A percentile compares a stretch with the other conserved stretches of the same genome.
Conservation (phyloP, 208 protist species). For the Blastocrithidia nonstop region DNA sequence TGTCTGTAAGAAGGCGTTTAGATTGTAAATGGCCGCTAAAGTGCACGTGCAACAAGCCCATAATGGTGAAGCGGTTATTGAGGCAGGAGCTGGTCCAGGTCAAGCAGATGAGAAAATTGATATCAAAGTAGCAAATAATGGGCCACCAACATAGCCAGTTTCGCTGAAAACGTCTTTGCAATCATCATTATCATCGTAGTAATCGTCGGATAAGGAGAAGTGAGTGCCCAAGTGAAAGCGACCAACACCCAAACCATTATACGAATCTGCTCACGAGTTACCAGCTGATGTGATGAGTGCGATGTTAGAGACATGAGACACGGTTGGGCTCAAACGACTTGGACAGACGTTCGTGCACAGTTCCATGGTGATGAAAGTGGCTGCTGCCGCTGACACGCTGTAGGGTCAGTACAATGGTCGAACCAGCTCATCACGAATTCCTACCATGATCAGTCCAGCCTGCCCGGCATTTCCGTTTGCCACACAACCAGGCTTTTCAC, state of each 20-base stretch:
- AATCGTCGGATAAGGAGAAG: constrained; percentile 17
- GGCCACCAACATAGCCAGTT: too few relatives aligned
- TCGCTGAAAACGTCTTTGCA: too few relatives aligned
- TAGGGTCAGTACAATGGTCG: too few relatives aligned
- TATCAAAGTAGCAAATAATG: too few relatives aligned
- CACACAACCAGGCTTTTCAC: not conserved
- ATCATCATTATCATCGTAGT: not conserved
- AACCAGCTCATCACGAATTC: constrained; percentile 7
- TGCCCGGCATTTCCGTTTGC: not conserved
- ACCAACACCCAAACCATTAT: constrained; percentile 66
- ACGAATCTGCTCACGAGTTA: constrained; percentile 50
- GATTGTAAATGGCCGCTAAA: constrained; percentile 77
- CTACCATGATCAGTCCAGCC: constrained; percentile 33
- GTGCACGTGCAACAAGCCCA: constrained; percentile 78
- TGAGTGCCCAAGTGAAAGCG: constrained; percentile 22
- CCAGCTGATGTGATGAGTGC: constrained; percentile 40
- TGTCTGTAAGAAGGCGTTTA: constrained; percentile 75
- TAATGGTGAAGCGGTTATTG: constrained; percentile 42
- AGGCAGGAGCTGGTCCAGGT: constrained; percentile 41
- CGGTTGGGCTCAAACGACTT: constrained; percentile 47
- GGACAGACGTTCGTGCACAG: constrained; percentile 70
- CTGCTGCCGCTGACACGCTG: too few relatives aligned
- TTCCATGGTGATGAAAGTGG: constrained; percentile 80
- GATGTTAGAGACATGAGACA: constrained; percentile 70
- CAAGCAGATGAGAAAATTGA: too few relatives aligned